Evolutionary conservation across 2,329 filamentous ascomycete species (phyloP).

Genomic region (Pezicula neosporulosa): DNA sequence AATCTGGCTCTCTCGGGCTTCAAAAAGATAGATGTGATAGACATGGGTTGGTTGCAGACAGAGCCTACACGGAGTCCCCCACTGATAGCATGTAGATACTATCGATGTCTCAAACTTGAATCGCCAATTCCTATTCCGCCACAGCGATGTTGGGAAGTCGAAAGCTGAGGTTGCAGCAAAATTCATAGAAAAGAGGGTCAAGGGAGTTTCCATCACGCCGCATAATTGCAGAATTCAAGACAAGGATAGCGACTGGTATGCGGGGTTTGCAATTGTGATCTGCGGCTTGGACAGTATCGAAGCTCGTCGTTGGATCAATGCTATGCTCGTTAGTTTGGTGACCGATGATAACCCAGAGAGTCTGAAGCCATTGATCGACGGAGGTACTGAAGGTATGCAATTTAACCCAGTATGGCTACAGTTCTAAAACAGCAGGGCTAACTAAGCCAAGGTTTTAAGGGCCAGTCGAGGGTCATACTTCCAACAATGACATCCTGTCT

Average conservation of each 20-base stretch:
- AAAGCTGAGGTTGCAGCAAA: conserved; percentile 91
- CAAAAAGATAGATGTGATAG: conserved; percentile 96
- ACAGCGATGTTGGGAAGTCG: conserved; percentile 84
- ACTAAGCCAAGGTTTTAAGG: conserved; percentile 74
- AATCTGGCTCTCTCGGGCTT: conserved; percentile 94
- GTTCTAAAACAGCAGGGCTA: not conserved
- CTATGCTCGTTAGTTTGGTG: conserved; percentile 86
- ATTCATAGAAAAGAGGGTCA: conserved; percentile 87
- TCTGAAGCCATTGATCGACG: conserved; percentile 91
- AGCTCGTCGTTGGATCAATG: conserved; percentile 97
- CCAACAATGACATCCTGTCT: conserved; percentile 94
- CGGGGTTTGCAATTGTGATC: conserved; percentile 91
- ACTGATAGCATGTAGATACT: conserved; percentile 60
- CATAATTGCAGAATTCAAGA: conserved; percentile 96
- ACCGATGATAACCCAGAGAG: conserved; percentile 79
- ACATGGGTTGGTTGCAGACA: conserved; percentile 70
- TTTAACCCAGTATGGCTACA: not conserved
- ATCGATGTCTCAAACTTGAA: conserved; percentile 99
- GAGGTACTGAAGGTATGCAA: conserved; percentile 77
- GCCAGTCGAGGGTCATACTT: conserved; percentile 87
- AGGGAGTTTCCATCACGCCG: conserved; percentile 87
- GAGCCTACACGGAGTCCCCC: not conserved
- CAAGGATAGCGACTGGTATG: conserved; percentile 93
- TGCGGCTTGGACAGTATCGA: conserved; percentile 97
- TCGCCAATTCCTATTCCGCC: conserved; percentile 92